A percentile compares a stretch with the other conserved stretches of the same genome.
Conservation (phyloP, 164 flowering plant species). For the Paratinospora sagittata region DNA sequence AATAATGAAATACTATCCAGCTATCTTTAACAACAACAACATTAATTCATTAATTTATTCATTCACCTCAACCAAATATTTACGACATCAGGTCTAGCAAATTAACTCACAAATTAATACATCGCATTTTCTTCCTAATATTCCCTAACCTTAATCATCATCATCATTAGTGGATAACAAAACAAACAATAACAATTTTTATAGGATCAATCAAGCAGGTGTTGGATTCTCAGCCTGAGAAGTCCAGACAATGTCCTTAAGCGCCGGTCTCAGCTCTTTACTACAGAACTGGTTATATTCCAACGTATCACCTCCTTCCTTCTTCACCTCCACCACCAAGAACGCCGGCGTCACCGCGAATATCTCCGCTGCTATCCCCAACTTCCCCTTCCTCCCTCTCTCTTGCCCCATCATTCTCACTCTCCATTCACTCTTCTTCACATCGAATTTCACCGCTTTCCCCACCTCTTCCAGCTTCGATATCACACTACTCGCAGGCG, state of each 20-base stretch:
- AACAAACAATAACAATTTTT: too few relatives aligned
- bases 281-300: conserved; percentile 65
- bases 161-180: too few relatives aligned
- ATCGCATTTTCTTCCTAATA: too few relatives aligned
- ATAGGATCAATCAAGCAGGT: background rate
- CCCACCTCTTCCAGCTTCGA: conserved; percentile 45
- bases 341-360: conserved; percentile 52
- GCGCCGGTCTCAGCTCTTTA: conserved; percentile 57
- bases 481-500: conserved; percentile 41
- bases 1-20: too few relatives aligned
- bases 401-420: conserved; percentile 43
- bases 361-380: conserved; percentile 48
- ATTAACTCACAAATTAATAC: too few relatives aligned
- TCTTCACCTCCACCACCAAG: conserved; percentile 60
- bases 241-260: conserved; percentile 64
- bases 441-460: conserved; percentile 27
- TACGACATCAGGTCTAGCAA: too few relatives aligned
- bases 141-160: too few relatives aligned
- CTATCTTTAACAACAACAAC: too few relatives aligned
- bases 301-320: conserved; percentile 53
- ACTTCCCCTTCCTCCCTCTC: conserved; percentile 55
- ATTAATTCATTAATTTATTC: too few relatives aligned
- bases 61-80: too few relatives aligned
- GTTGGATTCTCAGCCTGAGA: conserved; percentile 24
- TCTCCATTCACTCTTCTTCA: conserved; percentile 36